Evolutionary conservation across 2,329 filamentous ascomycete species (phyloP).

Genomic region (Phialemonium atrogriseum): DNA sequence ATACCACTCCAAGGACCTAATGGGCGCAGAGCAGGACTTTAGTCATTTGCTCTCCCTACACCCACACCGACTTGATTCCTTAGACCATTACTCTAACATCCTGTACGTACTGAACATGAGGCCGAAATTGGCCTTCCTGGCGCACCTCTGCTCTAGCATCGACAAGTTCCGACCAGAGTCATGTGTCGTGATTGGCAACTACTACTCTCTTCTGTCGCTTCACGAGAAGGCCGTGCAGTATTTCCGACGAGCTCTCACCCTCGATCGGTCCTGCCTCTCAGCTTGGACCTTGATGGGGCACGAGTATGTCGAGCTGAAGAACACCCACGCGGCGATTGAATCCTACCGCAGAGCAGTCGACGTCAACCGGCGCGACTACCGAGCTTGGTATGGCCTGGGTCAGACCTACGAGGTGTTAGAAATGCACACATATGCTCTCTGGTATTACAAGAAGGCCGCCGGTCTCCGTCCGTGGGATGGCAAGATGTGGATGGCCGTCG

Average conservation of each 20-base stretch:
- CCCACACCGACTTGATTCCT: slow-evolving; percentile 69
- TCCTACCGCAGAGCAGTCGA: slow-evolving; percentile 93
- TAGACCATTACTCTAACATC: slow-evolving; percentile 97
- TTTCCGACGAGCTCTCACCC: slow-evolving; percentile 82
- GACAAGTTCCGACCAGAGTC: slow-evolving; percentile 97
- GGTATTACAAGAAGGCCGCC: slow-evolving; percentile 95
- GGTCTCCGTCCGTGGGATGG: slow-evolving; percentile 91
- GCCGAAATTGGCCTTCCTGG: slow-evolving; percentile 85
- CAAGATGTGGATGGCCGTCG: slow-evolving; percentile 98
- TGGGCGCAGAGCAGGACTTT: slow-evolving; percentile 58
- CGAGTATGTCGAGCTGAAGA: slow-evolving; percentile 97
- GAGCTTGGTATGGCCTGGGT: slow-evolving; percentile 94
- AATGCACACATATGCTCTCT: slow-evolving; percentile 94
- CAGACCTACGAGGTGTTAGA: slow-evolving; percentile 97
- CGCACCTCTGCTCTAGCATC: slow-evolving; percentile 80
- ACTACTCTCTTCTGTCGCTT: slow-evolving; percentile 87
- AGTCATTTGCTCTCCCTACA: slow-evolving; percentile 73
- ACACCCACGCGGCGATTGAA: slow-evolving; percentile 95
- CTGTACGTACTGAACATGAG: slow-evolving; percentile 85
- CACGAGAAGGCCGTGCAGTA: slow-evolving; percentile 98
- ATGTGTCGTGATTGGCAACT: slow-evolving; percentile 94
- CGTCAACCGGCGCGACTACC: slow-evolving; percentile 90
- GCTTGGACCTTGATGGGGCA: slow-evolving; percentile 99
- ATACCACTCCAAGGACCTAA: slow-evolving; percentile 82
- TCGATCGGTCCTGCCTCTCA: slow-evolving; percentile 84